Evolutionary conservation across 352 stramenopile genomes (phyloP).

Genomic region (Phytophthora chlamydospora): DNA sequence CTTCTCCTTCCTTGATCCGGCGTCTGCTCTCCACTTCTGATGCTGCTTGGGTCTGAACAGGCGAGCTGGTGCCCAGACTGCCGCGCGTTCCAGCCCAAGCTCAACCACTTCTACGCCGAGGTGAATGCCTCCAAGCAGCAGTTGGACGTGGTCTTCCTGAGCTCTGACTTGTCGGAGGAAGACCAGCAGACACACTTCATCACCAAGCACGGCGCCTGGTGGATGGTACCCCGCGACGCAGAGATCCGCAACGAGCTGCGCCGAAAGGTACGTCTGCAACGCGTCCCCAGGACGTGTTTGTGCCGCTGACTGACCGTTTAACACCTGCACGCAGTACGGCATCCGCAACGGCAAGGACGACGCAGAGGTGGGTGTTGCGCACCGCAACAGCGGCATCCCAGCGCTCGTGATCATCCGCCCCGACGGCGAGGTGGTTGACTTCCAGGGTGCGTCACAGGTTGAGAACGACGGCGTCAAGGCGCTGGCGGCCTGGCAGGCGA

Average conservation of each 20-base stretch:
- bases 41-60: conserved; percentile 37
- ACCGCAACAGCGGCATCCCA: conserved; percentile 72
- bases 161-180: conserved; percentile 61
- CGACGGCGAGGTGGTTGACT: conserved; percentile 62
- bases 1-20: not conserved
- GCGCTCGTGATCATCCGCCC: conserved; percentile 65
- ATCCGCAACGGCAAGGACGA: conserved; percentile 77
- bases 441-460: conserved; percentile 59
- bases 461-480: conserved; percentile 51
- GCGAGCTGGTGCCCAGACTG: conserved; percentile 84
- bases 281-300: conserved; percentile 13
- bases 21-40: not conserved
- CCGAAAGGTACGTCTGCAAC: conserved; percentile 52
- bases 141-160: conserved; percentile 77
- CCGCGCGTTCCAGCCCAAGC: conserved; percentile 68
- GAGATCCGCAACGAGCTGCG: conserved; percentile 68
- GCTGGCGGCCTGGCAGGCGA: conserved; percentile 41
- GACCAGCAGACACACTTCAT: conserved; percentile 64
- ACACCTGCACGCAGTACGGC: conserved; percentile 42
- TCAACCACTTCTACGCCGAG: conserved; percentile 72
- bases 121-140: conserved; percentile 49
- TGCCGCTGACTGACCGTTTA: conserved; percentile 10
- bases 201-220: conserved; percentile 76
- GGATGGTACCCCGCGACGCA: conserved; percentile 63
- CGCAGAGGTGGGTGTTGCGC: conserved; percentile 52